phyloP scores from a whole-genome alignment of 1,284 basidiomycete species.

The Ustilago crameri region DNA sequence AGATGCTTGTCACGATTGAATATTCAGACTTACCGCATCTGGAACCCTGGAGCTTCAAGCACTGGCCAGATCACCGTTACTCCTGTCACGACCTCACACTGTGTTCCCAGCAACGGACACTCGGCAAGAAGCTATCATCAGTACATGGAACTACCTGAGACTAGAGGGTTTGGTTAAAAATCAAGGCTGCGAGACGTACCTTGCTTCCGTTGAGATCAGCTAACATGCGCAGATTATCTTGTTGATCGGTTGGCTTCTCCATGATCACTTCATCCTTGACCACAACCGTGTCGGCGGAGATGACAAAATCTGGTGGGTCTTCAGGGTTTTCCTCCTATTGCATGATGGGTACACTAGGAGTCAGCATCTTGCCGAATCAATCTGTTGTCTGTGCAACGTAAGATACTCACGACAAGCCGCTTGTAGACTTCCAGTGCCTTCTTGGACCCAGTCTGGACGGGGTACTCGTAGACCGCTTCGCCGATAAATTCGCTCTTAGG shows the following conservation, averaged over 20 bases:
- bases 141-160: background rate
- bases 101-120: background rate
- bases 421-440: constrained; percentile 73
- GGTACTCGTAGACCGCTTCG: constrained; percentile 84
- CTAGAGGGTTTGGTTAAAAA: too few species aligned
- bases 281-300: constrained; percentile 72
- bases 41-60: constrained; percentile 84
- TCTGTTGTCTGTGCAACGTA: too few species aligned
- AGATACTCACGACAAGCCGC: constrained; percentile 49
- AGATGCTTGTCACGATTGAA: background rate
- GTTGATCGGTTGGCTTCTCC: constrained; percentile 85
- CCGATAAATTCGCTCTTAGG: constrained; percentile 76
- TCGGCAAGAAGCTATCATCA: background rate
- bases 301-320: constrained; percentile 90
- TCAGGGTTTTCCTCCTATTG: constrained; percentile 74
- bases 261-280: constrained; percentile 72
- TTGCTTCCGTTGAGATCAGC: constrained; percentile 77
- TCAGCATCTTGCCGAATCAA: too few species aligned
- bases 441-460: constrained; percentile 88
- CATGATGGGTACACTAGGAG: background rate
- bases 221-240: constrained; percentile 88
- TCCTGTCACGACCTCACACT: constrained; percentile 65
- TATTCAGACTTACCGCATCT: constrained; percentile 74
- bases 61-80: constrained; percentile 79
- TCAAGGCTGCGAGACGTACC: constrained; percentile 15